Conservation (phyloP, 148 eudicot species). For the Arbutus unedo region DNA sequence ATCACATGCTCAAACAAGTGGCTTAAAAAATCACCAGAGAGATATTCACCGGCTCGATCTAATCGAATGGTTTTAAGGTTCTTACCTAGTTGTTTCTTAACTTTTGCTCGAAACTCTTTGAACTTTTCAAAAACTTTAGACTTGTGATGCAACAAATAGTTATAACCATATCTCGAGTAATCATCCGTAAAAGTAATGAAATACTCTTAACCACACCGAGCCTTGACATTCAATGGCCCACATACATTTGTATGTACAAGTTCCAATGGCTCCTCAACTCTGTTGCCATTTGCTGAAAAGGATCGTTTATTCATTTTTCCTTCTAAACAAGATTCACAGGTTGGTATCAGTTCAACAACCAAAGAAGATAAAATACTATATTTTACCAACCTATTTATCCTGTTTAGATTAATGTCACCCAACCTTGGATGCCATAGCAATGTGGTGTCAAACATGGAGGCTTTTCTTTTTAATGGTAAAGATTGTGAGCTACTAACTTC, state of each 20-base stretch:
- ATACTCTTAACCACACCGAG: not conserved
- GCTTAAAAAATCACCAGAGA: not conserved
- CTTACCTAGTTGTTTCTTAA: too few species aligned
- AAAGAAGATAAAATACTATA: not conserved
- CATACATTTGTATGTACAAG: not conserved
- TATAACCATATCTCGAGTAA: not conserved
- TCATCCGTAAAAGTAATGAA: slow-evolving; percentile 6
- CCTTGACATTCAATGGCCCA: not conserved
- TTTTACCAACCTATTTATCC: not conserved
- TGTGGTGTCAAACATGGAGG: not conserved
- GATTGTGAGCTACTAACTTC: not conserved
- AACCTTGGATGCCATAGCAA: not conserved
- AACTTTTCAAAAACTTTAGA: not conserved
- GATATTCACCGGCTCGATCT: not conserved
- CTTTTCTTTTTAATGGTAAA: not conserved
- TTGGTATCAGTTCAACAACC: not conserved
- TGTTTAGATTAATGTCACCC: slow-evolving; percentile 4
- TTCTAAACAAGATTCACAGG: not conserved
- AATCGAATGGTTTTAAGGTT: not conserved
- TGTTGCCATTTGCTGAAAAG: not conserved
- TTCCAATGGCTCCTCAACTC: not conserved
- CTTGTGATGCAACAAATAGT: not conserved
- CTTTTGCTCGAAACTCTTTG: too few species aligned
- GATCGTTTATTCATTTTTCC: not conserved
- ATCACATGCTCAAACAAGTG: not conserved